Conservation (phyloP, 2,329 filamentous ascomycete species). For the Bipolaris gigantea region DNA sequence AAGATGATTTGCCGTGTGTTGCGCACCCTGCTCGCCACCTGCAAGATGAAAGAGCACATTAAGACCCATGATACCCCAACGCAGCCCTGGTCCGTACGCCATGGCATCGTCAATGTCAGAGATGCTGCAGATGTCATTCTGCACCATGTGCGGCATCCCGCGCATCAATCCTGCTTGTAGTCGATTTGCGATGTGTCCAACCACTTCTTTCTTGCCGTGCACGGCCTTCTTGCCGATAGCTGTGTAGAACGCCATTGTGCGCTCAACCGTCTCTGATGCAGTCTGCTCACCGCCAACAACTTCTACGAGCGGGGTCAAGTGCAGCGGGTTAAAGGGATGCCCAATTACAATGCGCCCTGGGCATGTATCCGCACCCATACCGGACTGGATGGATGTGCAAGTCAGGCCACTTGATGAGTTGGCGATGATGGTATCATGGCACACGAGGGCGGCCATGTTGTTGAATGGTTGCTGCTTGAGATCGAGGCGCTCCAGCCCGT, state of each 20-base stretch:
- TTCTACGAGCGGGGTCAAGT: slow-evolving; percentile 54
- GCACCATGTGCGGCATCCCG: neutral
- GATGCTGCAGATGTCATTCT: neutral
- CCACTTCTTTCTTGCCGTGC: slow-evolving; percentile 40
- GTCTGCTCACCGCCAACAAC: slow-evolving; percentile 41
- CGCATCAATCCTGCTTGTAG: slow-evolving; percentile 41
- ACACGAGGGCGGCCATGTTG: slow-evolving; percentile 37
- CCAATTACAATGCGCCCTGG: slow-evolving; percentile 43
- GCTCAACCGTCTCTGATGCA: slow-evolving; percentile 15
- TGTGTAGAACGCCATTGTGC: slow-evolving; percentile 46
- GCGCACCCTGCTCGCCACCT: neutral
- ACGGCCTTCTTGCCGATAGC: slow-evolving; percentile 46
- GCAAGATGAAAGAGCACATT: neutral
- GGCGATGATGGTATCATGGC: slow-evolving; percentile 44
- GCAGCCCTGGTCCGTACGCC: neutral
- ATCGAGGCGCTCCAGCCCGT: slow-evolving; percentile 47
- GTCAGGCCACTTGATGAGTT: slow-evolving; percentile 43
- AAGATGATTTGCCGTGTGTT: neutral
- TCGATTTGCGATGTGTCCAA: slow-evolving; percentile 52
- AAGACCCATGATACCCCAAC: neutral
- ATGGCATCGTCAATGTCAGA: neutral
- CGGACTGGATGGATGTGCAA: slow-evolving; percentile 32
- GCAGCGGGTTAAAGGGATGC: slow-evolving; percentile 55
- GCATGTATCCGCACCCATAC: slow-evolving; percentile 29
- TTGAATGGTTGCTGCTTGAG: slow-evolving; percentile 46